Evolutionary conservation across 441 rosid genomes (phyloP), one percentile per base, ranked within the genome.

Genomic region (Biscutella laevigata): DNA sequence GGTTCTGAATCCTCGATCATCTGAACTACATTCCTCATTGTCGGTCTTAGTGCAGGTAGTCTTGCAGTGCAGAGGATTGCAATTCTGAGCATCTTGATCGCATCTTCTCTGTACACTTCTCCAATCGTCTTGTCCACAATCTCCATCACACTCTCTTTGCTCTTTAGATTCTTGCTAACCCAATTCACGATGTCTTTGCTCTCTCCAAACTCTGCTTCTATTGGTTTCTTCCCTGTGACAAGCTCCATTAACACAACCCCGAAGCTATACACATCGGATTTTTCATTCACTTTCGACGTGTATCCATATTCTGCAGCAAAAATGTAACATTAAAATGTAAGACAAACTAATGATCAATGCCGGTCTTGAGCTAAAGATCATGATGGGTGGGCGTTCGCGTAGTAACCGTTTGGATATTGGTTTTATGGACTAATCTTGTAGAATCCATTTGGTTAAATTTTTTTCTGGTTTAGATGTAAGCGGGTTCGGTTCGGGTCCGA

Each of bases 231-330:
- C 6, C 96, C 95, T 0, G 79, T 88, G 58, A 91, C 88, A 1
- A 88, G 74, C 75, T 91, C 98, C 89, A 88, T 81, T 36, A 91
- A 52, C 38, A 91, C 96, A 14, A 91, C 98, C 3, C 96, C 98
- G 9, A 88, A 91, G 66, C 98, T 85, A 19, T 88, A 91, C 53
- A 90, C 98, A 11, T 90, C 95, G 40, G 86, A 81, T 73, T 87
- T 90, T 69, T 91, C 96, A 4, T 69, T 75, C 48, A 91, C 96
- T 51, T 78, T 91, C 66, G 62, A 74, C 0, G 96, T 71, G 68
- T 85, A 91, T 6, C 90, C 98, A 30, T 87, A 87, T 71, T 91
- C 96, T 91, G 82, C 57, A 65, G 33, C 61, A 43, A 6, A 4
- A 58, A n/a, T 13, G 34, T 20, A 7, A 29, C 21, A 24, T 24